Evolutionary conservation across 2,329 filamentous ascomycete genomes (phyloP).

Genomic region (Eutypa lata): DNA sequence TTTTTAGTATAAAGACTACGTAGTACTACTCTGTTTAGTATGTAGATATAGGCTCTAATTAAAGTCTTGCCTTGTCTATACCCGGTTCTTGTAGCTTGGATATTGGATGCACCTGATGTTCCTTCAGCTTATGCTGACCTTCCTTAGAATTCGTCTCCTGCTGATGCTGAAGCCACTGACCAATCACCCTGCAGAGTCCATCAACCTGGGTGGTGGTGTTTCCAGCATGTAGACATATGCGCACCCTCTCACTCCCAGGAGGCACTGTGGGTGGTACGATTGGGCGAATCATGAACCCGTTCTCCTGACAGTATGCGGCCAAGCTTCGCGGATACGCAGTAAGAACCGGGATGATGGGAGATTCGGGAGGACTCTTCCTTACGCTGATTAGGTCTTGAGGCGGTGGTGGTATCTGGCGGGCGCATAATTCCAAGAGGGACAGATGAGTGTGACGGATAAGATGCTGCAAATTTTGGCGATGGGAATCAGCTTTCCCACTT

Average conservation of each 20-base stretch:
- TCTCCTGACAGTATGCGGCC: conserved; percentile 49
- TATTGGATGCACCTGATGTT: neutral
- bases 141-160: neutral
- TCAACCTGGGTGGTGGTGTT: conserved; percentile 54
- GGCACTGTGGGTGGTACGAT: conserved; percentile 61
- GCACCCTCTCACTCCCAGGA: conserved; percentile 51
- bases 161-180: conserved; percentile 14
- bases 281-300: conserved; percentile 52
- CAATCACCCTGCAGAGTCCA: conserved; percentile 35
- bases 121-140: neutral
- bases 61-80: neutral
- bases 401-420: conserved; percentile 3
- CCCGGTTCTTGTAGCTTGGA: neutral
- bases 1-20: too few species aligned
- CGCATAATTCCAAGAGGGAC: conserved; percentile 33
- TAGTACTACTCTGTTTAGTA: neutral
- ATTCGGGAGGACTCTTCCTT: conserved; percentile 34
- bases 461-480: conserved; percentile 39
- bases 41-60: neutral
- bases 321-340: conserved; percentile 50
- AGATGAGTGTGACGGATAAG: conserved; percentile 43
- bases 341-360: conserved; percentile 56
- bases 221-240: conserved; percentile 57
- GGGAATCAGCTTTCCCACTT: conserved; percentile 19
- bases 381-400: conserved; percentile 21